These are phyloP conservation scores for Calonectria pteridis DNA, from an alignment of 2,329 filamentous ascomycete species.

Conservation along the genomic window DNA sequence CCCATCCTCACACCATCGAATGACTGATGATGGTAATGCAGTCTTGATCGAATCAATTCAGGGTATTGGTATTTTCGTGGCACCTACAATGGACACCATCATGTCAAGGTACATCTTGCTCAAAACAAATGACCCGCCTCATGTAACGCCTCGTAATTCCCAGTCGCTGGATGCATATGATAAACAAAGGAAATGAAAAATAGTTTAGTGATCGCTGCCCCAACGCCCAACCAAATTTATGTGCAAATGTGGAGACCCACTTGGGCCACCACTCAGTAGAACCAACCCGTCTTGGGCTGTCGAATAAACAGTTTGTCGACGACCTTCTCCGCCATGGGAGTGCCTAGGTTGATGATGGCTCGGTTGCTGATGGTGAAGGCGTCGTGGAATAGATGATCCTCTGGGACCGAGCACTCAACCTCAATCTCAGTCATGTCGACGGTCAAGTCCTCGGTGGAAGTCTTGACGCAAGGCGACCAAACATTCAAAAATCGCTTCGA, in stretches of 20 bases:
- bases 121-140: background rate
- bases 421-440: slow-evolving; percentile 25
- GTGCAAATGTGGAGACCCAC: background rate
- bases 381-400: slow-evolving; percentile 66
- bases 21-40: background rate
- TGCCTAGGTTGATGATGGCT: slow-evolving; percentile 43
- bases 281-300: slow-evolving; percentile 32
- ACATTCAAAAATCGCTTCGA: slow-evolving; percentile 57
- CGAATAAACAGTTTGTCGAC: slow-evolving; percentile 41
- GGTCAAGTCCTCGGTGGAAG: slow-evolving; percentile 27
- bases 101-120: background rate
- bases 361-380: slow-evolving; percentile 58
- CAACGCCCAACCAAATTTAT: slow-evolving; percentile 46
- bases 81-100: background rate
- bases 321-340: slow-evolving; percentile 34
- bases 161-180: background rate
- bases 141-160: background rate
- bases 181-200: background rate
- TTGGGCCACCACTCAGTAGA: slow-evolving; percentile 39
- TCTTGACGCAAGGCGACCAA: slow-evolving; percentile 56
- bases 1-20: background rate
- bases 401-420: slow-evolving; percentile 55
- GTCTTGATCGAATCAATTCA: background rate
- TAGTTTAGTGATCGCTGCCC: slow-evolving; percentile 33
- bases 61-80: background rate